These are phyloP conservation scores for Harringtonia lauricola DNA, from an alignment of 2,329 filamentous ascomycete species.

Conservation along the genomic window DNA sequence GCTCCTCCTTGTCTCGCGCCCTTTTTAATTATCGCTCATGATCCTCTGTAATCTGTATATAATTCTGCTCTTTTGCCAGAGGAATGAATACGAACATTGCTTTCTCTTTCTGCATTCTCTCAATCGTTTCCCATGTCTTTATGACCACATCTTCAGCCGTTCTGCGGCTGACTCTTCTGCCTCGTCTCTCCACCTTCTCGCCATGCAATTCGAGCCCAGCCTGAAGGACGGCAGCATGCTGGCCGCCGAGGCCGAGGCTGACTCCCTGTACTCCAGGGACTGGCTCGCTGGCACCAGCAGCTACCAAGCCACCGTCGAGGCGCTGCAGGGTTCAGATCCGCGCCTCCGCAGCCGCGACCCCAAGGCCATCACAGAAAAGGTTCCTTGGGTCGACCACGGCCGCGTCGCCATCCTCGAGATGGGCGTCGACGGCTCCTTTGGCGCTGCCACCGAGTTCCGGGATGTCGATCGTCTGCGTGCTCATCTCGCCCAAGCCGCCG, in stretches of 20 bases:
- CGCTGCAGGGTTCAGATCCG: slow-evolving; percentile 11
- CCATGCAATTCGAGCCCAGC: not conserved
- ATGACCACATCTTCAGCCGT: not conserved
- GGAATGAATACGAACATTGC: too few species aligned
- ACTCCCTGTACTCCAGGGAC: not conserved
- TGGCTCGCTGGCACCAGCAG: slow-evolving; percentile 9
- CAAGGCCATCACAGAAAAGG: slow-evolving; percentile 11
- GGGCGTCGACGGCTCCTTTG: slow-evolving; percentile 4
- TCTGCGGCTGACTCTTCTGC: not conserved
- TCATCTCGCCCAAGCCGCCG: not conserved
- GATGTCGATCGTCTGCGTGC: slow-evolving; percentile 1
- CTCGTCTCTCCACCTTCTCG: not conserved
- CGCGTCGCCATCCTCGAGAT: slow-evolving; percentile 10
- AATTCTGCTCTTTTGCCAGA: too few species aligned
- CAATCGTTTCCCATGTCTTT: too few species aligned
- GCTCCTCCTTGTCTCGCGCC: too few species aligned
- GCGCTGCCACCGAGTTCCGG: slow-evolving; percentile 5
- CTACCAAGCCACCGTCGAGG: slow-evolving; percentile 9
- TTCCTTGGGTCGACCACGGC: slow-evolving; percentile 9
- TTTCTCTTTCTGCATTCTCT: too few species aligned
- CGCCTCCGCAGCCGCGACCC: slow-evolving; percentile 13
- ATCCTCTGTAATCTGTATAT: too few species aligned
- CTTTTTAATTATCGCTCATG: too few species aligned
- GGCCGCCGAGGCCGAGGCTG: slow-evolving; percentile 3
- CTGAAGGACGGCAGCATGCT: slow-evolving; percentile 5